These are phyloP conservation scores for Fusarium fracticaudum DNA, from an alignment of 2,329 filamentous ascomycete species.

Conservation along the genomic window DNA sequence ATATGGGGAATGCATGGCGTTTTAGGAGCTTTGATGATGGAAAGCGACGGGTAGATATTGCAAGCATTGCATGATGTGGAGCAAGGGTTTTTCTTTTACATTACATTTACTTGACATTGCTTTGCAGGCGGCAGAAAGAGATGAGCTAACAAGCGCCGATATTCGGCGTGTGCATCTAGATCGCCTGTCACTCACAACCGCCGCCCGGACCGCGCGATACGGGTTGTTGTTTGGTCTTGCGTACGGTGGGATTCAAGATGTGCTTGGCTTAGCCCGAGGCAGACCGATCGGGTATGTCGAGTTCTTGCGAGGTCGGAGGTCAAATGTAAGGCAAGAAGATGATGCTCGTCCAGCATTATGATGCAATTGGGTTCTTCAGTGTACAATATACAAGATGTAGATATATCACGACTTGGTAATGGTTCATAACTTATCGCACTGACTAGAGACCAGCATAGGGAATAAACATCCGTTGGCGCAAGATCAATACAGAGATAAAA, in stretches of 20 bases:
- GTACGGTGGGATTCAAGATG: conserved; percentile 86
- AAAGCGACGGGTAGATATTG: conserved; percentile 43
- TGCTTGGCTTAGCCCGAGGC: conserved; percentile 73
- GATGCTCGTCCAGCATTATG: conserved; percentile 19
- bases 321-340: conserved; percentile 13
- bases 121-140: neutral
- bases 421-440: neutral
- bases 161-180: conserved; percentile 60
- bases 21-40: conserved; percentile 21
- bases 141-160: conserved; percentile 43
- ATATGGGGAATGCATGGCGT: conserved; percentile 30
- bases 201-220: conserved; percentile 80
- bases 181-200: conserved; percentile 80
- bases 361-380: neutral
- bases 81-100: neutral
- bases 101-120: neutral
- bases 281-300: conserved; percentile 80
- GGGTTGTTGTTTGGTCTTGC: conserved; percentile 81
- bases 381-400: conserved; percentile 2
- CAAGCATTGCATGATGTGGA: conserved; percentile 14
- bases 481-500: conserved; percentile 12
- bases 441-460: conserved; percentile 2
- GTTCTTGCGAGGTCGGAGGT: conserved; percentile 62
- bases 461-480: neutral
- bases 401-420: neutral